These are phyloP conservation scores for Coprinopsis sp. DNA, from an alignment of 768 basidiomycete species.

Conservation along the genomic window DNA sequence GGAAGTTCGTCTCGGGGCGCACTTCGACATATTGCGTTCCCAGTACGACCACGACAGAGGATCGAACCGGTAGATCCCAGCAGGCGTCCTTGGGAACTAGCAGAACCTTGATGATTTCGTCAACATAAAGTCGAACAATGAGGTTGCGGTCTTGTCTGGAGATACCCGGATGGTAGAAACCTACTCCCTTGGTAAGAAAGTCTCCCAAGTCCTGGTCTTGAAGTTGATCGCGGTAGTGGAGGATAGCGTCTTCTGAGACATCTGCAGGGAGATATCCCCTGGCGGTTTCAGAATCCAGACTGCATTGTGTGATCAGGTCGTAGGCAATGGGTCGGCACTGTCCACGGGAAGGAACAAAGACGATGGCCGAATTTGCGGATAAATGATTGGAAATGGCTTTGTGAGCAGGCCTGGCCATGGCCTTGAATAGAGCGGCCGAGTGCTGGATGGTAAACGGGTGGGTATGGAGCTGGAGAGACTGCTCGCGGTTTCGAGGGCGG, in stretches of 20 bases:
- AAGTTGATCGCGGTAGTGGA: slow-evolving; percentile 53
- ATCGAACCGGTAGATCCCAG: slow-evolving; percentile 86
- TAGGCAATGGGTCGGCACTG: slow-evolving; percentile 72
- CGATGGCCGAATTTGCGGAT: slow-evolving; percentile 50
- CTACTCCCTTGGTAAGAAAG: slow-evolving; percentile 79
- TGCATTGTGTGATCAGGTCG: slow-evolving; percentile 86
- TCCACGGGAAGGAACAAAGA: slow-evolving; percentile 83
- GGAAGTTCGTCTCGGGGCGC: slow-evolving; percentile 43
- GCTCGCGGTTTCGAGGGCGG: slow-evolving; percentile 77
- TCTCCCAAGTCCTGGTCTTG: slow-evolving; percentile 62
- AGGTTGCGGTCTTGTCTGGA: slow-evolving; percentile 61
- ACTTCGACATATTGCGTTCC: slow-evolving; percentile 79
- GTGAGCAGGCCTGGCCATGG: slow-evolving; percentile 89
- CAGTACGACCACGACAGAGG: slow-evolving; percentile 81
- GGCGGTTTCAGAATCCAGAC: slow-evolving; percentile 64
- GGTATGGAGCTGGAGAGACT: slow-evolving; percentile 60
- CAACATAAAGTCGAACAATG: slow-evolving; percentile 76
- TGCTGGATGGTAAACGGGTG: slow-evolving; percentile 84
- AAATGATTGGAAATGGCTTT: slow-evolving; percentile 53
- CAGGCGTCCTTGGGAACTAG: slow-evolving; percentile 79
- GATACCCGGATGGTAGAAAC: slow-evolving; percentile 78
- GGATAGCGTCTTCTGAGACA: slow-evolving; percentile 49
- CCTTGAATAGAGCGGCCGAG: slow-evolving; percentile 82
- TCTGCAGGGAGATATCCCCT: slow-evolving; percentile 61
- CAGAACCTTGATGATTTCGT: slow-evolving; percentile 75